phyloP scores from a whole-genome alignment of 257 asterid genomes.

The Marsdenia floribunda region DNA sequence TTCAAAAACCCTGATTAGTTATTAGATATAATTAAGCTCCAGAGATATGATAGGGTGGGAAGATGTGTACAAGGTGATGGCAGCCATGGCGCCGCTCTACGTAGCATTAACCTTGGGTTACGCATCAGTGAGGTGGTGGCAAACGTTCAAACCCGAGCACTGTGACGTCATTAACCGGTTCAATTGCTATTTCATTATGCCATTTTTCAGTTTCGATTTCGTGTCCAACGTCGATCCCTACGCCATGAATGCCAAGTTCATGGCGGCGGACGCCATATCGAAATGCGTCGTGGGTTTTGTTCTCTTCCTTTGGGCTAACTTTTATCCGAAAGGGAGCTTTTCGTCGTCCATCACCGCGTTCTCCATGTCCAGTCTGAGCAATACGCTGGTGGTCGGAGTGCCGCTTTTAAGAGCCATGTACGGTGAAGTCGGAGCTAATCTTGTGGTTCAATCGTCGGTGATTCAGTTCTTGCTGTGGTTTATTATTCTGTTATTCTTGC shows the following conservation, averaged over 20 bases:
- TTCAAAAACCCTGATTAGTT: too few relatives aligned
- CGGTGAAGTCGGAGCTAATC: slow-evolving; percentile 23
- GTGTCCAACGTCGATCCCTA: slow-evolving; percentile 21
- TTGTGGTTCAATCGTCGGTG: slow-evolving; percentile 30
- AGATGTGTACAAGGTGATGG: slow-evolving; percentile 29
- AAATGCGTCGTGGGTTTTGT: slow-evolving; percentile 5
- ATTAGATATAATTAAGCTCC: too few relatives aligned
- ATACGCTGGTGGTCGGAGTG: slow-evolving; percentile 37
- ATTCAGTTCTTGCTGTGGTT: slow-evolving; percentile 30
- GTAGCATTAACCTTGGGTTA: slow-evolving; percentile 27
- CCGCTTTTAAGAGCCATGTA: slow-evolving; percentile 37
- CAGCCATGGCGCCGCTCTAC: slow-evolving; percentile 26
- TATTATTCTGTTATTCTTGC: slow-evolving; percentile 15
- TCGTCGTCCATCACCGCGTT: slow-evolving; percentile 23
- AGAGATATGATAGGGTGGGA: slow-evolving; percentile 23
- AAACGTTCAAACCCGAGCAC: slow-evolving; percentile 24
- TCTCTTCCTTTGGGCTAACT: slow-evolving; percentile 24
- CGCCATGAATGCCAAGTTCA: slow-evolving; percentile 15
- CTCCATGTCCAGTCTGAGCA: slow-evolving; percentile 24
- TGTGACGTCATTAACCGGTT: slow-evolving; percentile 26
- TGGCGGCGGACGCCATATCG: slow-evolving; percentile 12
- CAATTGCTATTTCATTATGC: slow-evolving; percentile 27
- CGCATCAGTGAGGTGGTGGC: slow-evolving; percentile 33
- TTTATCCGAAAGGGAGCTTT: slow-evolving; percentile 13
- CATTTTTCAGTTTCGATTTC: slow-evolving; percentile 29